Conservation (phyloP, 805 yeast species). For the Ogataea parapolymorpha region DNA sequence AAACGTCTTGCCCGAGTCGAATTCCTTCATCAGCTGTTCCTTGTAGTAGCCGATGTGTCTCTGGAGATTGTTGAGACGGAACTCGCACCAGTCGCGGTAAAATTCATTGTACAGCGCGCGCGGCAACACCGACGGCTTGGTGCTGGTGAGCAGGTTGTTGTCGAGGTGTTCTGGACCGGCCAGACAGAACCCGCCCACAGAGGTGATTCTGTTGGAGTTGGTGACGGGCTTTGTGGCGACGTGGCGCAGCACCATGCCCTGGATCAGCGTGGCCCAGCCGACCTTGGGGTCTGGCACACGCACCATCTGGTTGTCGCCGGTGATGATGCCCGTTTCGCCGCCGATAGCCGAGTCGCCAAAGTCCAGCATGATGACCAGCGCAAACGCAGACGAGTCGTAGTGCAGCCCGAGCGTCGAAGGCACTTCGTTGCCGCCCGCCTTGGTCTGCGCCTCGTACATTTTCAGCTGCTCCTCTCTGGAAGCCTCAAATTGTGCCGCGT, state of each 20-base stretch:
- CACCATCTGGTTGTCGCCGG: slow-evolving; percentile 35
- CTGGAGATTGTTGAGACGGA: slow-evolving; percentile 29
- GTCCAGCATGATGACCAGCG: slow-evolving; percentile 47
- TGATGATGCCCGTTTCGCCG: slow-evolving; percentile 48
- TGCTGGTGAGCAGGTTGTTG: slow-evolving; percentile 30
- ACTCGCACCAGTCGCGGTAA: slow-evolving; percentile 35
- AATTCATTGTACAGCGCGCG: slow-evolving; percentile 31
- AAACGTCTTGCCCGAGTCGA: slow-evolving; percentile 23
- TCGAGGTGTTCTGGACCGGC: slow-evolving; percentile 29
- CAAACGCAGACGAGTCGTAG: slow-evolving; percentile 44
- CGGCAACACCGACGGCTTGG: slow-evolving; percentile 34
- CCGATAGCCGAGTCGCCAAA: slow-evolving; percentile 46
- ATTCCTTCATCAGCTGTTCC: slow-evolving; percentile 18
- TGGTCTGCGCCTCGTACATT: slow-evolving; percentile 16
- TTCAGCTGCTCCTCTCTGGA: slow-evolving; percentile 17
- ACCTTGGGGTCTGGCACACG: slow-evolving; percentile 39
- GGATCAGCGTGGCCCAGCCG: slow-evolving; percentile 47
- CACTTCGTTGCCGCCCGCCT: slow-evolving; percentile 33
- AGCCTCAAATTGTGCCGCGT: slow-evolving; percentile 8
- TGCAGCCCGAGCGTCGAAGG: slow-evolving; percentile 49
- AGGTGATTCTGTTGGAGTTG: slow-evolving; percentile 33
- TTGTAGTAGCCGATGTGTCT: slow-evolving; percentile 22
- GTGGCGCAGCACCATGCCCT: slow-evolving; percentile 45
- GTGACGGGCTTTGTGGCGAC: slow-evolving; percentile 44
- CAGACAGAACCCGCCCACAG: slow-evolving; percentile 31